phyloP scores from a whole-genome alignment of 768 basidiomycete species.

The Panellus pusillus region DNA sequence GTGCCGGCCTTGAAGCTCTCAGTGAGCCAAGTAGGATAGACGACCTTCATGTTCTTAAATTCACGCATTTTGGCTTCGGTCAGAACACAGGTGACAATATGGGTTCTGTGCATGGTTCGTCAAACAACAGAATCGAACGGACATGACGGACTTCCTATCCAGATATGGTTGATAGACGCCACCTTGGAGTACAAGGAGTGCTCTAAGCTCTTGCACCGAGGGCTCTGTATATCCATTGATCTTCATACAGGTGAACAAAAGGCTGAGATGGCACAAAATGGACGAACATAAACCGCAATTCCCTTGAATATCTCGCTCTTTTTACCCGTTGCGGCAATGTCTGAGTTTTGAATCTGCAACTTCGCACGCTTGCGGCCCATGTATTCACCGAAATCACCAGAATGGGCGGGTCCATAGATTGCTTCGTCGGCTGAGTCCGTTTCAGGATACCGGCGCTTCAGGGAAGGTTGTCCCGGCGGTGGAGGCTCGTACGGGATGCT shows the following conservation, averaged over 20 bases:
- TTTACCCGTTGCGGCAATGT: slow-evolving; percentile 27
- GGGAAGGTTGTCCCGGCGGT: slow-evolving; percentile 39
- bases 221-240: slow-evolving; percentile 90
- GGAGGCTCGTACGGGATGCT: slow-evolving; percentile 39
- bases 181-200: slow-evolving; percentile 79
- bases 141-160: slow-evolving; percentile 75
- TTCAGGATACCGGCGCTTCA: slow-evolving; percentile 39
- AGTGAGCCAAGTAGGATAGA: slow-evolving; percentile 83
- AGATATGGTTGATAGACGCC: slow-evolving; percentile 85
- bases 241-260: slow-evolving; percentile 36
- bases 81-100: slow-evolving; percentile 88
- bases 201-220: slow-evolving; percentile 82
- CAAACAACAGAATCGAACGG: slow-evolving; percentile 27
- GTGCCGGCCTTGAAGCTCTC: slow-evolving; percentile 68
- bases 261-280: neutral
- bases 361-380: slow-evolving; percentile 91
- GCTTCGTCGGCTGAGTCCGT: slow-evolving; percentile 35
- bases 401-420: slow-evolving; percentile 75
- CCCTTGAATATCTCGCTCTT: slow-evolving; percentile 66
- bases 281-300: slow-evolving; percentile 77
- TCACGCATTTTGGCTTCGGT: slow-evolving; percentile 89
- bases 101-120: slow-evolving; percentile 54
- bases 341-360: slow-evolving; percentile 75
- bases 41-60: slow-evolving; percentile 90
- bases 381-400: slow-evolving; percentile 85